Percentiles rank a stretch among this genome's conserved stretches.
These are phyloP conservation scores for Malassezia furfur DNA, from an alignment of 1,284 basidiomycete genomes.

Conservation along the genomic window DNA sequence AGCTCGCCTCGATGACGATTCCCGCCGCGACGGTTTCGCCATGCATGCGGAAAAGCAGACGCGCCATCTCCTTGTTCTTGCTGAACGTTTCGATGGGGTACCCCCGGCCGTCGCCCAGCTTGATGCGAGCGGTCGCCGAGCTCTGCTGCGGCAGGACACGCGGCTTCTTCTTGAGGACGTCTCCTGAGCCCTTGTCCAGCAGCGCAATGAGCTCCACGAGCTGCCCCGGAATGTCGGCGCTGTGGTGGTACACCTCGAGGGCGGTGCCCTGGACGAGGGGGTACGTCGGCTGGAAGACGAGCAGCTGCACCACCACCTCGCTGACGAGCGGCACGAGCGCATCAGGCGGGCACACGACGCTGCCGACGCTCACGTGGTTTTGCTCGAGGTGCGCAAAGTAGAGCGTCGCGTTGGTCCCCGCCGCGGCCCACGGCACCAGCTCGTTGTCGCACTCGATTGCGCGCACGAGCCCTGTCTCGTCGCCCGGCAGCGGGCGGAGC, in stretches of 20 bases:
- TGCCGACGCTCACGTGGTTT: constrained; percentile 72
- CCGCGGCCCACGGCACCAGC: constrained; percentile 72
- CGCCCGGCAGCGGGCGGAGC: constrained; percentile 76
- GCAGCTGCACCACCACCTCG: constrained; percentile 72
- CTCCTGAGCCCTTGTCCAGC: constrained; percentile 68
- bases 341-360: constrained; percentile 67
- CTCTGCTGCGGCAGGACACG: constrained; percentile 66
- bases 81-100: constrained; percentile 62
- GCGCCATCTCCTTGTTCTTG: constrained; percentile 92
- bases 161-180: constrained; percentile 67
- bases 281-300: constrained; percentile 82
- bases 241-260: constrained; percentile 80
- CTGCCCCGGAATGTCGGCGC: constrained; percentile 77
- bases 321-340: constrained; percentile 63
- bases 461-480: constrained; percentile 75
- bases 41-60: constrained; percentile 71
- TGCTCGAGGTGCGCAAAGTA: constrained; percentile 76
- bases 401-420: constrained; percentile 78
- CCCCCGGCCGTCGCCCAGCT: constrained; percentile 26
- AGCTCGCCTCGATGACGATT: constrained; percentile 45
- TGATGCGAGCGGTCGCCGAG: constrained; percentile 75
- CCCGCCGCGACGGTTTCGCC: constrained; percentile 85
- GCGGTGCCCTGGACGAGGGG: constrained; percentile 81
- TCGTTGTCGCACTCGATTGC: constrained; percentile 79
- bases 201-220: constrained; percentile 68